These are phyloP conservation scores for Saturnispora hagleri DNA, from an alignment of 805 yeast species.

Conservation along the genomic window DNA sequence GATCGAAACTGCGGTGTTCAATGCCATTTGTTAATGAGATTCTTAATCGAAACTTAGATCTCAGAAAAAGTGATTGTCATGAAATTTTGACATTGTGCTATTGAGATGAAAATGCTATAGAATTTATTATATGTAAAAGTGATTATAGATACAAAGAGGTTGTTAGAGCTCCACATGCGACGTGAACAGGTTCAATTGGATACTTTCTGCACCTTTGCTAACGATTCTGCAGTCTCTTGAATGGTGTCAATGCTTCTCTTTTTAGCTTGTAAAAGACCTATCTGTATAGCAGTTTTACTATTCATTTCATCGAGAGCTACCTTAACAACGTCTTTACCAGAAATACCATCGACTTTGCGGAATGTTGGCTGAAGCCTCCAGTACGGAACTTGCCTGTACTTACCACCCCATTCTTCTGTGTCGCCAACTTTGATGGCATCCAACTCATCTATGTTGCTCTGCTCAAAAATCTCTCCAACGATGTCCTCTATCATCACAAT, in stretches of 20 bases:
- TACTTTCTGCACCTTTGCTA: conserved; percentile 2
- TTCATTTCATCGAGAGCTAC: conserved; percentile 9
- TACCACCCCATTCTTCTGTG: conserved; percentile 64
- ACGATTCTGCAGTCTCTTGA: neutral
- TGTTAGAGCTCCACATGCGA: neutral
- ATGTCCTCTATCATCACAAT: conserved; percentile 59
- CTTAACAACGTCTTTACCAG: conserved; percentile 34
- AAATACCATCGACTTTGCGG: conserved; percentile 76
- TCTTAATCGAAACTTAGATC: neutral
- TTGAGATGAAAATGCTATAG: neutral
- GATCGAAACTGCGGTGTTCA: neutral
- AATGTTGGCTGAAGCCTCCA: conserved; percentile 97
- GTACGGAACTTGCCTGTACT: conserved; percentile 73
- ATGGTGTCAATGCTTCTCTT: conserved; percentile 8
- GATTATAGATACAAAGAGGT: neutral
- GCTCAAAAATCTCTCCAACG: conserved; percentile 47
- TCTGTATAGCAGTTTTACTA: conserved; percentile 12
- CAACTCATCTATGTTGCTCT: conserved; percentile 41
- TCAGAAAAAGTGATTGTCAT: neutral
- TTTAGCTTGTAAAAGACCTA: conserved; percentile 3
- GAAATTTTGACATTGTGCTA: neutral
- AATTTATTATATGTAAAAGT: neutral
- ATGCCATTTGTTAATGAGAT: neutral
- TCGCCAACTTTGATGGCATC: conserved; percentile 53
- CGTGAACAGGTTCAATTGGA: neutral